These are phyloP conservation scores for Xylaria sp. DNA, from an alignment of 2,329 filamentous ascomycete genomes.

Conservation along the genomic window DNA sequence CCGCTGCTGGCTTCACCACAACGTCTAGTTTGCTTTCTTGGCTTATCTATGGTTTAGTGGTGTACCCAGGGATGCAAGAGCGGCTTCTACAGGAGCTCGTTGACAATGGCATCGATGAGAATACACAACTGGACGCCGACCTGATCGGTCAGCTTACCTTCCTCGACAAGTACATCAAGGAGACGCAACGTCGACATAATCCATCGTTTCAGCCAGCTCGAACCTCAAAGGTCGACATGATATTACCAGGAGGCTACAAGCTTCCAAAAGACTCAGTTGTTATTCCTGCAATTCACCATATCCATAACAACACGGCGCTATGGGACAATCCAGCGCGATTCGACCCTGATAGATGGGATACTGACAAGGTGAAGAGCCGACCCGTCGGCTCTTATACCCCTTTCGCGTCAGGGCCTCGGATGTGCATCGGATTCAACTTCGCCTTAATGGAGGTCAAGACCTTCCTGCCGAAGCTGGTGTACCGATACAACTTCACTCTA, in stretches of 20 bases:
- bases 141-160: conserved; percentile 59
- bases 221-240: conserved; percentile 64
- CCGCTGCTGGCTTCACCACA: conserved; percentile 69
- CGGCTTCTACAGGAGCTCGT: conserved; percentile 67
- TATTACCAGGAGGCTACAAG: conserved; percentile 68
- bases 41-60: conserved; percentile 64
- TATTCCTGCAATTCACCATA: conserved; percentile 62
- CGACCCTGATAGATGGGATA: conserved; percentile 69
- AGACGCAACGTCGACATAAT: conserved; percentile 68
- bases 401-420: conserved; percentile 66
- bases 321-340: conserved; percentile 69
- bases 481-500: conserved; percentile 65
- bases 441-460: conserved; percentile 70
- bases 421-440: conserved; percentile 73
- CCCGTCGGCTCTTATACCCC: conserved; percentile 64
- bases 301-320: conserved; percentile 62
- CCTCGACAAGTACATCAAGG: conserved; percentile 69
- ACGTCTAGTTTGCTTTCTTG: conserved; percentile 68
- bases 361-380: conserved; percentile 61
- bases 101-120: conserved; percentile 57
- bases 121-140: conserved; percentile 59
- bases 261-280: conserved; percentile 63
- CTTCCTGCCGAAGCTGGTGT: conserved; percentile 67
- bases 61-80: conserved; percentile 66
- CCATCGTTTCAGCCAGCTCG: conserved; percentile 70